Percentiles rank a stretch among this genome's conserved stretches.
Evolutionary conservation across 768 basidiomycete genomes (phyloP).

Genomic region (Sporobolomyces pararoseus): DNA sequence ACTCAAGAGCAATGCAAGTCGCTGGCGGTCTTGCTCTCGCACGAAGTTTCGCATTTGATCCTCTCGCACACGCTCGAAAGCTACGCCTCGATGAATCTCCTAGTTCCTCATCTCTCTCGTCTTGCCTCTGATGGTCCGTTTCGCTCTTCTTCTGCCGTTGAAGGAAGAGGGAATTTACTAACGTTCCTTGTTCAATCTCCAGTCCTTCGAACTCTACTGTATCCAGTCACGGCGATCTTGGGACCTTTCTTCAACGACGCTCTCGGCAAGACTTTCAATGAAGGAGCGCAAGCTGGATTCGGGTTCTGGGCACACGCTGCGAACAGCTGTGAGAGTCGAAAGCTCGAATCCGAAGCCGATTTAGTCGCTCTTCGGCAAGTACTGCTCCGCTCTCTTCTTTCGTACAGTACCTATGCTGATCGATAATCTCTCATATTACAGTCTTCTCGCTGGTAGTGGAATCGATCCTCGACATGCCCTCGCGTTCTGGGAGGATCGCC

Average conservation of each 20-base stretch:
- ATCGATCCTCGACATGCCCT: slow-evolving; percentile 81
- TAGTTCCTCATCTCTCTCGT: slow-evolving; percentile 40
- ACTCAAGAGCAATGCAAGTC: slow-evolving; percentile 79
- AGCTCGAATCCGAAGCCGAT: slow-evolving; percentile 77
- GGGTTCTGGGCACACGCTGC: slow-evolving; percentile 59
- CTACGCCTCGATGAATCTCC: slow-evolving; percentile 34
- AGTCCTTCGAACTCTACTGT: slow-evolving; percentile 43
- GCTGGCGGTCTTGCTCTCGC: slow-evolving; percentile 83
- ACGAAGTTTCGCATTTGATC: slow-evolving; percentile 84
- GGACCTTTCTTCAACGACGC: slow-evolving; percentile 96
- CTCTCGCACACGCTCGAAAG: slow-evolving; percentile 37
- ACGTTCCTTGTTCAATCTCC: slow-evolving; percentile 41
- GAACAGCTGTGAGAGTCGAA: slow-evolving; percentile 70
- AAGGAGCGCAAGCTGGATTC: slow-evolving; percentile 46
- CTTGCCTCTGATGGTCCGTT: slow-evolving; percentile 40
- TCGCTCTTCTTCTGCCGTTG: neutral
- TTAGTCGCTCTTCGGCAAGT: slow-evolving; percentile 40
- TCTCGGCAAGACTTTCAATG: slow-evolving; percentile 70
- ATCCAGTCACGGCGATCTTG: slow-evolving; percentile 52
- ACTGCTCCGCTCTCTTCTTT: neutral
- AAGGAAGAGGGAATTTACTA: too few relatives aligned
- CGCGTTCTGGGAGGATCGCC: slow-evolving; percentile 67
- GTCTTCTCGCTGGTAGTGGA: slow-evolving; percentile 85
- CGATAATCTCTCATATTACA: slow-evolving; percentile 48
- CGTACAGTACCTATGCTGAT: neutral